A percentile compares a stretch with the other conserved stretches of the same genome.
phyloP scores from a whole-genome alignment of 2,329 filamentous ascomycete genomes.

The Botrytis hyacinthi region DNA sequence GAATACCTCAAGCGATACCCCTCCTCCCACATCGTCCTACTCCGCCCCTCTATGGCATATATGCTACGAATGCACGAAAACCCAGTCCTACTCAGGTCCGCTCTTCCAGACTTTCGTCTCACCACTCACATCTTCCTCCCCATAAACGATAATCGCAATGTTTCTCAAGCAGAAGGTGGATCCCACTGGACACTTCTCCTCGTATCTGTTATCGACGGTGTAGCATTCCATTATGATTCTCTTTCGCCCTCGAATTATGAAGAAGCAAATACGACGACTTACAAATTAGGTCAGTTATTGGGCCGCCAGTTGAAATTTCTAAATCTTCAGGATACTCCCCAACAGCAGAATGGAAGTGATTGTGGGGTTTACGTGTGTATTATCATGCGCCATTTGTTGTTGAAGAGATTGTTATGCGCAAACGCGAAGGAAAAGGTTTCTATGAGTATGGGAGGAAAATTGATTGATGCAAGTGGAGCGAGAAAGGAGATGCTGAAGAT shows the following conservation, averaged over 20 bases:
- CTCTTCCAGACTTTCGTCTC: slow-evolving; percentile 74
- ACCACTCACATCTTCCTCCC: slow-evolving; percentile 94
- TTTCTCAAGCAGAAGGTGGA: slow-evolving; percentile 78
- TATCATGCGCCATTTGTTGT: slow-evolving; percentile 87
- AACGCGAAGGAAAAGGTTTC: slow-evolving; percentile 82
- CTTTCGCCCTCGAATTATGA: slow-evolving; percentile 71
- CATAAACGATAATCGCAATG: slow-evolving; percentile 82
- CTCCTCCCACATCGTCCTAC: slow-evolving; percentile 81
- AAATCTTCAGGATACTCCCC: slow-evolving; percentile 79
- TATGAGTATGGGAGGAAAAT: slow-evolving; percentile 87
- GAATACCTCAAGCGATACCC: slow-evolving; percentile 80
- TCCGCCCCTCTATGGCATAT: slow-evolving; percentile 90
- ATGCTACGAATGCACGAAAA: slow-evolving; percentile 76
- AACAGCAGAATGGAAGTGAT: slow-evolving; percentile 89
- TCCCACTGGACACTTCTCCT: slow-evolving; percentile 94
- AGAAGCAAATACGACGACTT: slow-evolving; percentile 68
- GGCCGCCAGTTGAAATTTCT: slow-evolving; percentile 69
- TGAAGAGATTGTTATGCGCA: slow-evolving; percentile 77
- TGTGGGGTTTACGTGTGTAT: slow-evolving; percentile 96
- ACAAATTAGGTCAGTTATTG: slow-evolving; percentile 68
- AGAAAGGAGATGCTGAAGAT: slow-evolving; percentile 89
- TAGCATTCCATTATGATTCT: slow-evolving; percentile 96
- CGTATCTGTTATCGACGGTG: slow-evolving; percentile 81
- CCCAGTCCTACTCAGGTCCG: slow-evolving; percentile 56
- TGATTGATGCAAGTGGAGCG: slow-evolving; percentile 75